phyloP scores from a whole-genome alignment of 345 rosid genomes.

The Eucalyptus victrix region DNA sequence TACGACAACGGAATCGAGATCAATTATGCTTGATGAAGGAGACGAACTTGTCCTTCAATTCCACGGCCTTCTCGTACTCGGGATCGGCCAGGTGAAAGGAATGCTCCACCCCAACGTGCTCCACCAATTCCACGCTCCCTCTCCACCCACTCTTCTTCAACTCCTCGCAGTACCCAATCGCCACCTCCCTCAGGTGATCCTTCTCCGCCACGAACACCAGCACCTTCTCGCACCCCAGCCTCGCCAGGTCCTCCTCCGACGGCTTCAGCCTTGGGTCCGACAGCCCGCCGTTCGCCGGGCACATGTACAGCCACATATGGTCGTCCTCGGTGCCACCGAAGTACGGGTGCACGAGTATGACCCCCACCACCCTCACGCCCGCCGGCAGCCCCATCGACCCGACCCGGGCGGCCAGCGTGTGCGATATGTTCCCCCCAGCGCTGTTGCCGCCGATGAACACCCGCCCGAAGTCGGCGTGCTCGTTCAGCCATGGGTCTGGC shows the following conservation, averaged over 20 bases:
- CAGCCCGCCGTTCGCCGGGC: conserved; percentile 17
- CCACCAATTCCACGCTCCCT: neutral
- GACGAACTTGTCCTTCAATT: conserved; percentile 1
- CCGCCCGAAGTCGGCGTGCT: conserved; percentile 5
- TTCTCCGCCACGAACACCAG: conserved; percentile 27
- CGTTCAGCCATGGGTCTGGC: conserved; percentile 15
- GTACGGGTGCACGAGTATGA: conserved; percentile 18
- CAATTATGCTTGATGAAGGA: conserved; percentile 1
- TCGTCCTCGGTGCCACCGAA: conserved; percentile 15
- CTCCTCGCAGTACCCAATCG: neutral
- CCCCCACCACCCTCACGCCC: conserved; percentile 1
- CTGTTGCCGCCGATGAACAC: conserved; percentile 22
- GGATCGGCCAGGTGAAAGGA: neutral
- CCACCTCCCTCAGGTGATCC: conserved; percentile 11
- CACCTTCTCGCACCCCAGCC: conserved; percentile 14
- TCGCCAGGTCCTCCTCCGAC: conserved; percentile 3
- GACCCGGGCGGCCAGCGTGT: conserved; percentile 4
- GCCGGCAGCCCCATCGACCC: conserved; percentile 2
- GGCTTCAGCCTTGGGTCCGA: conserved; percentile 28
- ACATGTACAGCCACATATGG: conserved; percentile 8
- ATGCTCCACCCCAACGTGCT: neutral
- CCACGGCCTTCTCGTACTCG: neutral
- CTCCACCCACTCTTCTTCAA: neutral
- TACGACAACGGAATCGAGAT: neutral
- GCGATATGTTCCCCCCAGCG: conserved; percentile 30